Evolutionary conservation across 2,329 filamentous ascomycete species (phyloP), one percentile per base, ranked within the genome.

Genomic region (Exutisphaerella laricina): DNA sequence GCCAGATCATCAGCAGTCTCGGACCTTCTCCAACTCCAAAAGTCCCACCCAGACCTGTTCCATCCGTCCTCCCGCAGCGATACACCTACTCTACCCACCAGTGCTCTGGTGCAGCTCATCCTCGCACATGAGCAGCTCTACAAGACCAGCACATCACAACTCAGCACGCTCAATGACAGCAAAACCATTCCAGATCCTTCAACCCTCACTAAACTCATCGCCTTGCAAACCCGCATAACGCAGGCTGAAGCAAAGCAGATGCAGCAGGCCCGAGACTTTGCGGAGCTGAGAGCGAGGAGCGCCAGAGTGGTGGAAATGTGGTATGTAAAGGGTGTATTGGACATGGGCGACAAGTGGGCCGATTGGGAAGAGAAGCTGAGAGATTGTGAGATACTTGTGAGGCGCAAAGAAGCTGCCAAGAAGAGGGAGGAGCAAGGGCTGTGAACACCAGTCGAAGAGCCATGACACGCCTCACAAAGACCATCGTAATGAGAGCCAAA

Each of bases 311-410:
- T 70, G 42, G 63, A 65, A 62, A 63, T 49, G 25, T 94, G 87
- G 83, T 88, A 90, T 64, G 81, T 88, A 61, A 69, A 78, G 17
- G 78, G 80, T 3, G 72, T 92, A 31, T 68, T 94, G 35, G 74
- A 75, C 8, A 79, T 78, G 53, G 82, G 82, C 0, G 77, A 80
- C 53, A 75, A 77, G 45, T 82, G 88, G 68, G 83, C 82, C 16
- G 79, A 83, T 39, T 79, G 83, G 59, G 84, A 94, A 65, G 73
- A 77, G 23, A 72, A 84, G 37, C 64, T 89, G 9, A 76, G 78
- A 62, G 70, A 72, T 47, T 75, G 79, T 5, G 86, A 92, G 66
- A 74, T 78, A 41, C 70, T 71, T 6, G 70, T 90, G 2, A 73
- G 79, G 59, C 75, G 84, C 57, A 70, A 71, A 38, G 85, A 88